Evolutionary conservation across 345 rosid species (phyloP).

Genomic region (Citropsis articulata): DNA sequence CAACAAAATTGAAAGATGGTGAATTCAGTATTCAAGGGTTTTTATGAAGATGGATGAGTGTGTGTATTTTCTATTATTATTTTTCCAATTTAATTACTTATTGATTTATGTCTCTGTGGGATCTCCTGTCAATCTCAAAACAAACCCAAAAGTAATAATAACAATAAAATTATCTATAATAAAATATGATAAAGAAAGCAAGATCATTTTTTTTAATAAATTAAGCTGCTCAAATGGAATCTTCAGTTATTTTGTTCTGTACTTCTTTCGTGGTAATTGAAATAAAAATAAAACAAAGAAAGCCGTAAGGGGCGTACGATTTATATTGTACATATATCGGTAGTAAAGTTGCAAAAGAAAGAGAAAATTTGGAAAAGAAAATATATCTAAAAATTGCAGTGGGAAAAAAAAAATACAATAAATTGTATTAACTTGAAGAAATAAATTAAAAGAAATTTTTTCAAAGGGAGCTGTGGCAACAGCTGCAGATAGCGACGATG

Average conservation of each 20-base stretch:
- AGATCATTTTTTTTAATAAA: neutral
- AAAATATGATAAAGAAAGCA: neutral
- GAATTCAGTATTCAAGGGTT: conserved; percentile 30
- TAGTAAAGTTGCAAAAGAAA: neutral
- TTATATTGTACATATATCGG: neutral
- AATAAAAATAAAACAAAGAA: neutral
- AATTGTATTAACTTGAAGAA: conserved; percentile 6
- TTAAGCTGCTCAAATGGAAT: conserved; percentile 25
- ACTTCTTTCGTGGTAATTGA: neutral
- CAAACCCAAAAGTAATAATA: neutral
- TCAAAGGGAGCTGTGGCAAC: conserved; percentile 25
- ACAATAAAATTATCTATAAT: neutral
- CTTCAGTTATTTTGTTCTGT: conserved; percentile 31
- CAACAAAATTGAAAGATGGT: conserved; percentile 15
- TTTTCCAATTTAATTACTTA: conserved; percentile 9
- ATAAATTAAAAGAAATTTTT: conserved; percentile 15
- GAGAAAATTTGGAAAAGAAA: neutral
- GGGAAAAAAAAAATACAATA: neutral
- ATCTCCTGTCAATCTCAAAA: conserved; percentile 40
- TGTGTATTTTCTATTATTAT: conserved; percentile 12
- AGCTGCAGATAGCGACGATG: conserved; percentile 67
- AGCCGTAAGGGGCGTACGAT: neutral
- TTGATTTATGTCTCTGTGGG: conserved; percentile 27
- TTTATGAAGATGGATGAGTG: conserved; percentile 24
- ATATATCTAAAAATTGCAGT: no score